phyloP scores from a whole-genome alignment of 768 basidiomycete genomes.

The Asterophora lycoperdoides region DNA sequence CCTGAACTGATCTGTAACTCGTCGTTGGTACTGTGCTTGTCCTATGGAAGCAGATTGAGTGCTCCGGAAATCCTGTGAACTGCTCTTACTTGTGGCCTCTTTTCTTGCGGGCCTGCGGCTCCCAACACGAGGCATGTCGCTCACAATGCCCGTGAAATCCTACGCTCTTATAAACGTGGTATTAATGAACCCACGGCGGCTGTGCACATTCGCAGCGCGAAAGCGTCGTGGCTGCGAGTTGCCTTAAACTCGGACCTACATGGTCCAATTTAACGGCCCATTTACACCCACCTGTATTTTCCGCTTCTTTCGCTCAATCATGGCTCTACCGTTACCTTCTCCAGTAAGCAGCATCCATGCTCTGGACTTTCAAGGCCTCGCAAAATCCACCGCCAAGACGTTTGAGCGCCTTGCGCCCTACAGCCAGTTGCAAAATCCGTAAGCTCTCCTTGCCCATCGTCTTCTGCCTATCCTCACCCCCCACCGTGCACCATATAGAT shows the following conservation, averaged over 20 bases:
- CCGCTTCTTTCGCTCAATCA: neutral
- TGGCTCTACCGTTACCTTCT: no score
- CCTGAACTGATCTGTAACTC: no score
- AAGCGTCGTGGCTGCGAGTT: neutral
- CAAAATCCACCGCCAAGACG: slow-evolving; percentile 30
- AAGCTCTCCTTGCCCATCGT: neutral
- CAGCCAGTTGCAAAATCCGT: slow-evolving; percentile 27
- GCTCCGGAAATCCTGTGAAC: no score
- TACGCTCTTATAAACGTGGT: neutral
- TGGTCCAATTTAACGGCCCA: neutral
- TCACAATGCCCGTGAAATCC: neutral
- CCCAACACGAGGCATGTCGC: neutral
- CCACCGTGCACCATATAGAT: slow-evolving; percentile 6
- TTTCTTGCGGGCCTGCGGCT: no score
- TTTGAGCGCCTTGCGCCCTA: slow-evolving; percentile 37
- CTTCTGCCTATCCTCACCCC: neutral
- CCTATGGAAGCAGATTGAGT: no score
- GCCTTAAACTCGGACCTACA: neutral
- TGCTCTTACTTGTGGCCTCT: no score
- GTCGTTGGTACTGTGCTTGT: no score
- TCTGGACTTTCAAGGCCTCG: slow-evolving; percentile 26
- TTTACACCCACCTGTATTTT: neutral
- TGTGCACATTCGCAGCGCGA: neutral
- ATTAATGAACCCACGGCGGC: neutral
- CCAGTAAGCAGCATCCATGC: slow-evolving; percentile 5